A percentile compares a stretch with the other conserved stretches of the same genome.
These are phyloP conservation scores for Setaria viridis DNA, from an alignment of 202 grass and related monocot species.

Conservation along the genomic window DNA sequence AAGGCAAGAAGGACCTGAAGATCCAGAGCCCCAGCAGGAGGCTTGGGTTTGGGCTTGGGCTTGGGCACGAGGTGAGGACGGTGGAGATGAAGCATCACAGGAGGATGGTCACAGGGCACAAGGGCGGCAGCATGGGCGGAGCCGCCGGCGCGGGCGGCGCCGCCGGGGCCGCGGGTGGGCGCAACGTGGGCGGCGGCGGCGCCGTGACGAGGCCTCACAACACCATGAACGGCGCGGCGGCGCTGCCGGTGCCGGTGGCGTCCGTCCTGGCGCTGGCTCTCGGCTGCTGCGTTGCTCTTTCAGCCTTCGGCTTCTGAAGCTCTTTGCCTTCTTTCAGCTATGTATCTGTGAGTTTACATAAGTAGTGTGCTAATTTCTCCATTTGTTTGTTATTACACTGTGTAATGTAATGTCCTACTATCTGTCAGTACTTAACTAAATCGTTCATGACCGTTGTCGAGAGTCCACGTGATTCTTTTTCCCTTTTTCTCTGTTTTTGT, in stretches of 20 bases:
- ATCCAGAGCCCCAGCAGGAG: constrained; percentile 40
- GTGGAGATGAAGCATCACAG: constrained; percentile 25
- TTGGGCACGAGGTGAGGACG: background rate
- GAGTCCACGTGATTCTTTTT: background rate
- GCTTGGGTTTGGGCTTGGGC: background rate
- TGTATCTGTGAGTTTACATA: background rate
- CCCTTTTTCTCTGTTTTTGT: background rate
- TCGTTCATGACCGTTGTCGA: background rate
- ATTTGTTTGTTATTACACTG: background rate
- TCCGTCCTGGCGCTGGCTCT: constrained; percentile 37
- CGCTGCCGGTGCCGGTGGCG: constrained; percentile 13
- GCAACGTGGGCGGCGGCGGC: constrained; percentile 35
- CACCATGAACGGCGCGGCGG: constrained; percentile 34
- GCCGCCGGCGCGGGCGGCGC: constrained; percentile 1
- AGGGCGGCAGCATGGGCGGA: constrained; percentile 36
- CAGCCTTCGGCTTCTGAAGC: constrained; percentile 36
- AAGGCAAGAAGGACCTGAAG: constrained; percentile 31
- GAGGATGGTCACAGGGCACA: constrained; percentile 44
- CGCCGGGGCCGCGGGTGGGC: background rate
- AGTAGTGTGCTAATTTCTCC: background rate
- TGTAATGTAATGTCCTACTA: background rate
- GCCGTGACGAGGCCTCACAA: constrained; percentile 42
- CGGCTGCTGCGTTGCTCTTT: constrained; percentile 30
- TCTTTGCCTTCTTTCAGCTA: background rate
- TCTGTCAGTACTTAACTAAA: constrained; percentile 4